Conservation (phyloP, 257 asterid genomes). For the Penstemon barbatus region DNA sequence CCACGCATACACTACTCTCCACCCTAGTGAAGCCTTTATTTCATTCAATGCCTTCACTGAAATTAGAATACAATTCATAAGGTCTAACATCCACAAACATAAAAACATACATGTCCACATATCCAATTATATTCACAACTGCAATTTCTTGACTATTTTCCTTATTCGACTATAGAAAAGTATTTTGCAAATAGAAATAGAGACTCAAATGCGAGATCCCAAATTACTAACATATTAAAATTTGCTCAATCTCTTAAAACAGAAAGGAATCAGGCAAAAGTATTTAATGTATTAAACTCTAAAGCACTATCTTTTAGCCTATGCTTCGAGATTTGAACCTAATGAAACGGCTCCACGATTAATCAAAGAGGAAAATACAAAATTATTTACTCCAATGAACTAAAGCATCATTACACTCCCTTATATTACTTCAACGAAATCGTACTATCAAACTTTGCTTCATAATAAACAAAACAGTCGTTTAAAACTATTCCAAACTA, state of each 20-base stretch:
- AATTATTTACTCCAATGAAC: conserved; percentile 5
- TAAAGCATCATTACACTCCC: conserved; percentile 14
- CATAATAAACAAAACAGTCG: conserved; percentile 11
- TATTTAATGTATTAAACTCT: too few species aligned
- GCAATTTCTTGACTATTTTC: conserved; percentile 1
- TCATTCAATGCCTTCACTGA: conserved; percentile 94
- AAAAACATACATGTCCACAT: conserved; percentile 1
- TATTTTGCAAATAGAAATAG: not conserved
- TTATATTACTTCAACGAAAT: not conserved
- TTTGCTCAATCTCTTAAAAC: too few species aligned
- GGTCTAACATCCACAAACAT: conserved; percentile 16
- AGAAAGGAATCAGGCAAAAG: too few species aligned
- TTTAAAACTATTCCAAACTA: conserved; percentile 7
- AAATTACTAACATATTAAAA: not conserved
- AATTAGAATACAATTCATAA: conserved; percentile 17
- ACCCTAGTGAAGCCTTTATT: conserved; percentile 95
- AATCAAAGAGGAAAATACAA: not conserved
- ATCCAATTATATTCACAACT: conserved; percentile 11
- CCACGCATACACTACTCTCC: conserved; percentile 99
- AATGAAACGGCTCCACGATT: not conserved
- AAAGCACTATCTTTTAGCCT: too few species aligned
- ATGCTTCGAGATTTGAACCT: too few species aligned
- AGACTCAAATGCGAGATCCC: not conserved
- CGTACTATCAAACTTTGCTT: too few species aligned
- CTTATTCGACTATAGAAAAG: not conserved